Base-by-base conservation (phyloP, 129 eudicot species). In the Arctium lappa region DNA sequence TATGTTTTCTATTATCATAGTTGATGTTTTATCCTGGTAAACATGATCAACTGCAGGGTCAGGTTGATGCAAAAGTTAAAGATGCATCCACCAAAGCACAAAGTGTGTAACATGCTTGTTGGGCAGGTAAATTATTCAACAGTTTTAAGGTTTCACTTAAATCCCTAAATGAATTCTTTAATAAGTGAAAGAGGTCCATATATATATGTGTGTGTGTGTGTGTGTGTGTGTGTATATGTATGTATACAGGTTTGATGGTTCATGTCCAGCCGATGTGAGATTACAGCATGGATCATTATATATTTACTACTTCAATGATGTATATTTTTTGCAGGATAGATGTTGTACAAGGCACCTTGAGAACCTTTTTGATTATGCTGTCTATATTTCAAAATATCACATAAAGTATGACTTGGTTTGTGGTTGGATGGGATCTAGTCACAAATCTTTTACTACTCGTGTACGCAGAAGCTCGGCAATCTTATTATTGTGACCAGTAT, bases 11-110 rank as follows among this genome's bases (percentile, higher is more conserved):
- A 62, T 73, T 5, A 48, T 36, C 74, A 48, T 37, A 32, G 29
- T 73, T 38, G 0, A 37, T 40, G 36, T 22, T 32, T 40, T 38
- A 66, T n/a, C 1, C 1, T 31, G 36, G 0, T 66, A 36, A 60
- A 76, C 75, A 16, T 42, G 48, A 71, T 46, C 8, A 68, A 72
- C 38, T 81, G 72, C 85, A 89, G 92, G 92, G 79, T 32, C 83
- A 82, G 7, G 89, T 77, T 75, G 92, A 89, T 81, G 87, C 83
- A 66, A 89, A 89, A 50, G 83, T 79, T 56, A 87, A 86, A 84
- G 87, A 89, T 71, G 37, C 72, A 66, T 79, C 90, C 44, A 73
- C 85, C 80, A 81, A 89, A 82, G 63, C 83, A 76, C 86, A 89
- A 81, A 84, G 60, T 79, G 90, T 84, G 74, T 89, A 66, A 89